phyloP scores from a whole-genome alignment of 495 filamentous ascomycete species.

The Penicillium roqueforti region DNA sequence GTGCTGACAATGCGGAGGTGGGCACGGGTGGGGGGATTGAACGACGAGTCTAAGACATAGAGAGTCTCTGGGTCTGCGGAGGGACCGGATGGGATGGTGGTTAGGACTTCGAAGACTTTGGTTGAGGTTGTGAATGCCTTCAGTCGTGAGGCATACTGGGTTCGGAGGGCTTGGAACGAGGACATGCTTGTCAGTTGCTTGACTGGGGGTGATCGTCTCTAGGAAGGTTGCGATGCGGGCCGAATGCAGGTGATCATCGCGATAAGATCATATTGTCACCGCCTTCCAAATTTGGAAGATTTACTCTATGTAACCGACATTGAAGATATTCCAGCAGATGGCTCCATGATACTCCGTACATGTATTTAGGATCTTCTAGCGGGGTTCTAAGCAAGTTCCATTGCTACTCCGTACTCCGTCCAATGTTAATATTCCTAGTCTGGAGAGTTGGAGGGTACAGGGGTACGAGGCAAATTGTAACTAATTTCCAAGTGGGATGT shows the following conservation, averaged over 20 bases:
- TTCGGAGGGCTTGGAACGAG: conserved; percentile 39
- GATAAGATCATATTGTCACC: conserved; percentile 1
- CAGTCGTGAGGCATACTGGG: conserved; percentile 44
- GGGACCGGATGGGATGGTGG: conserved; percentile 42
- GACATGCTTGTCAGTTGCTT: conserved; percentile 10
- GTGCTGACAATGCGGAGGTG: conserved; percentile 72
- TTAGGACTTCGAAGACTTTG: conserved; percentile 56
- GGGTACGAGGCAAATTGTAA: background rate
- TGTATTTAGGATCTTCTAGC: background rate
- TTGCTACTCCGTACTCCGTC: too few relatives aligned
- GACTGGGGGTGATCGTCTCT: background rate
- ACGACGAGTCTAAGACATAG: conserved; percentile 89
- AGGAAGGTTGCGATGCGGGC: background rate
- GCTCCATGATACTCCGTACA: background rate
- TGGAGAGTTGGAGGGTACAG: background rate
- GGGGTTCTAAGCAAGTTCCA: background rate
- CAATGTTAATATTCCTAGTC: background rate
- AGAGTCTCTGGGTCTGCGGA: conserved; percentile 45
- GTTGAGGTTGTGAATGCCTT: conserved; percentile 54
- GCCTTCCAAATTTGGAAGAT: too few relatives aligned
- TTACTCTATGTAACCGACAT: too few relatives aligned
- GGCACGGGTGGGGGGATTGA: conserved; percentile 87
- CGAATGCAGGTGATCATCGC: background rate
- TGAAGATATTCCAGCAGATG: background rate
- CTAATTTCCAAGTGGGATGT: conserved; percentile 1